Evolutionary conservation across 139 green algal species (phyloP).

Genomic region (Nannochloris sp.): DNA sequence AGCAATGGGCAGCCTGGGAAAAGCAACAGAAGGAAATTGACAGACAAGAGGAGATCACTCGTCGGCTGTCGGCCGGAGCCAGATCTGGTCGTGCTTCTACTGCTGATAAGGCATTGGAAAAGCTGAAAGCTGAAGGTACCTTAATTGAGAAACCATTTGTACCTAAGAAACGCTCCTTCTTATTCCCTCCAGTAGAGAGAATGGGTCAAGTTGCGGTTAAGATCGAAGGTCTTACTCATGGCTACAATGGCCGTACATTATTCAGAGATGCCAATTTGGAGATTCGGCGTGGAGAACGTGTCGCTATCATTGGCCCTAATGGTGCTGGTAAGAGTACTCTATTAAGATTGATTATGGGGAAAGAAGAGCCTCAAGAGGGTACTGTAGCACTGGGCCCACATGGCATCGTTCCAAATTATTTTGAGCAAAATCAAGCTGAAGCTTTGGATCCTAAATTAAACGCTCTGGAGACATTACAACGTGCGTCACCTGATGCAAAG

Average conservation of each 20-base stretch:
- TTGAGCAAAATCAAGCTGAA: constrained; percentile 94
- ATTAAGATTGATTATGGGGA: constrained; percentile 88
- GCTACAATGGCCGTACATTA: constrained; percentile 69
- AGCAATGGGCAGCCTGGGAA: constrained; percentile 83
- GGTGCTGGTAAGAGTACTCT: constrained; percentile 92
- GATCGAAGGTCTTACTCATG: constrained; percentile 72
- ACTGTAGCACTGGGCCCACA: constrained; percentile 65
- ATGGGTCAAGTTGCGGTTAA: constrained; percentile 63
- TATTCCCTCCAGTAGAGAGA: constrained; percentile 63
- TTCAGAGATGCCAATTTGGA: constrained; percentile 72
- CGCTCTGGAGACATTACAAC: constrained; percentile 71
- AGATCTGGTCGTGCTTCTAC: constrained; percentile 60
- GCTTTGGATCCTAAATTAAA: constrained; percentile 79
- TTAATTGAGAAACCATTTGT: constrained; percentile 81
- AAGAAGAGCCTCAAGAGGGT: constrained; percentile 62
- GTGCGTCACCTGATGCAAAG: constrained; percentile 70
- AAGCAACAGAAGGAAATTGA: constrained; percentile 96
- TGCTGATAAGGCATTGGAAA: constrained; percentile 91
- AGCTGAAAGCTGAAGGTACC: constrained; percentile 60
- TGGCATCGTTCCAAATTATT: constrained; percentile 93
- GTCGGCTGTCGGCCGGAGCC: constrained; percentile 56
- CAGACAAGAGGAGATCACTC: constrained; percentile 68
- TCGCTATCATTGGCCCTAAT: constrained; percentile 96
- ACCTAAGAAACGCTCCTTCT: constrained; percentile 58
- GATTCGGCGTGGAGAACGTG: constrained; percentile 86